Evolutionary conservation across 2,329 filamentous ascomycete species (phyloP).

Genomic region (Neocatenulostroma microsporum): DNA sequence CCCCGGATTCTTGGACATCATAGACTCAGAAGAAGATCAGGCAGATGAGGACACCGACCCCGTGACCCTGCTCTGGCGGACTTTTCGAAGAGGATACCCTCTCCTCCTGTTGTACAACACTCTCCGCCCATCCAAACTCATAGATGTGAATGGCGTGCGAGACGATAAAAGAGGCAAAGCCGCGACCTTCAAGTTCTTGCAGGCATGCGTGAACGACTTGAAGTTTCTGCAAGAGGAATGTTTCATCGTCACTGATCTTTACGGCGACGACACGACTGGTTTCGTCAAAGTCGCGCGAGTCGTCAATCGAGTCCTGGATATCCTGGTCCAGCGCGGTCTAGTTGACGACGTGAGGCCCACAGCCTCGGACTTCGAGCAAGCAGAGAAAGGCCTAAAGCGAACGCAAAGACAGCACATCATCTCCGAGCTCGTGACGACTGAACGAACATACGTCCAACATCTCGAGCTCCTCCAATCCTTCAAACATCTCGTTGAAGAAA

Average conservation of each 20-base stretch:
- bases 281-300: slow-evolving; percentile 96
- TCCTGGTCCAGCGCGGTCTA: slow-evolving; percentile 69
- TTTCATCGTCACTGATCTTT: slow-evolving; percentile 86
- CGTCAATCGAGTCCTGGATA: slow-evolving; percentile 84
- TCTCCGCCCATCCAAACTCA: slow-evolving; percentile 61
- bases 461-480: slow-evolving; percentile 87
- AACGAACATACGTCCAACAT: slow-evolving; percentile 96
- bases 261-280: slow-evolving; percentile 89
- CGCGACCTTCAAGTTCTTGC: slow-evolving; percentile 85
- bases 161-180: slow-evolving; percentile 76
- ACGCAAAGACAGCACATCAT: slow-evolving; percentile 81
- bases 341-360: slow-evolving; percentile 51
- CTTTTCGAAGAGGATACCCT: slow-evolving; percentile 74
- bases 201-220: slow-evolving; percentile 77
- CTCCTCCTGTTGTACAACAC: slow-evolving; percentile 85
- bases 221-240: slow-evolving; percentile 72
- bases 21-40: slow-evolving; percentile 64
- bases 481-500: slow-evolving; percentile 83
- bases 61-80: slow-evolving; percentile 84
- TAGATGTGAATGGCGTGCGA: slow-evolving; percentile 40
- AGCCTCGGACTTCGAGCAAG: slow-evolving; percentile 48
- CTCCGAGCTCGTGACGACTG: slow-evolving; percentile 84
- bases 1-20: slow-evolving; percentile 68
- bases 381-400: slow-evolving; percentile 43
- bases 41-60: slow-evolving; percentile 64